Evolutionary conservation across 1,284 basidiomycete species (phyloP).

Genomic region (Cryptococcus floricola): DNA sequence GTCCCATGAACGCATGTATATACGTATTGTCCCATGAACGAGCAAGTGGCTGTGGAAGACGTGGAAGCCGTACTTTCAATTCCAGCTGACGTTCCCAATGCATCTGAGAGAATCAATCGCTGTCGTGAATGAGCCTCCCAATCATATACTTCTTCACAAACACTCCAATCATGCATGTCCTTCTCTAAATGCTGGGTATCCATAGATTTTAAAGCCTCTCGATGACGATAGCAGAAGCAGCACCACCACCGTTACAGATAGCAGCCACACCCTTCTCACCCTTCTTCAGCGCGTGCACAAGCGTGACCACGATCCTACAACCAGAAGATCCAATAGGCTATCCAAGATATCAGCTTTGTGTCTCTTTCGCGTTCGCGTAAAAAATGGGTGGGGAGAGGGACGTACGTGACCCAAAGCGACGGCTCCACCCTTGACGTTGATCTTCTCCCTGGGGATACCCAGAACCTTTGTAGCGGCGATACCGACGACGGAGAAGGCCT

Average conservation of each 20-base stretch:
- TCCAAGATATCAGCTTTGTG: constrained; percentile 8
- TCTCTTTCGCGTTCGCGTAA: not conserved
- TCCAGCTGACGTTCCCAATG: not conserved
- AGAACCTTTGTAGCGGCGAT: constrained; percentile 86
- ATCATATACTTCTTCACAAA: not conserved
- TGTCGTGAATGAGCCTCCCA: not conserved
- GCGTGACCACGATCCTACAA: constrained; percentile 88
- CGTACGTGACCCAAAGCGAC: constrained; percentile 81
- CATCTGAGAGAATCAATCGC: not conserved
- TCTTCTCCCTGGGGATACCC: constrained; percentile 75
- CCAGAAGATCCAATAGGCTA: constrained; percentile 89
- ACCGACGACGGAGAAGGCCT: constrained; percentile 94
- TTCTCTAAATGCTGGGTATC: not conserved
- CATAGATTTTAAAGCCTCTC: constrained; percentile 63
- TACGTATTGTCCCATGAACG: not conserved
- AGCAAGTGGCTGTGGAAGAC: not conserved
- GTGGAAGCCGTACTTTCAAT: too few species aligned
- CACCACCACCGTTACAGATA: constrained; percentile 97
- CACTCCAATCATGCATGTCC: not conserved
- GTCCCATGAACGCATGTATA: not conserved
- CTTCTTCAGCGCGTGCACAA: constrained; percentile 85
- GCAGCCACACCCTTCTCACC: constrained; percentile 96
- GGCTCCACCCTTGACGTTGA: constrained; percentile 91
- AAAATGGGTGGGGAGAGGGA: constrained; percentile 5
- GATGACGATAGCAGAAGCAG: constrained; percentile 82